phyloP scores from a whole-genome alignment of 2,329 filamentous ascomycete species.

The Diplodia sapinea region DNA sequence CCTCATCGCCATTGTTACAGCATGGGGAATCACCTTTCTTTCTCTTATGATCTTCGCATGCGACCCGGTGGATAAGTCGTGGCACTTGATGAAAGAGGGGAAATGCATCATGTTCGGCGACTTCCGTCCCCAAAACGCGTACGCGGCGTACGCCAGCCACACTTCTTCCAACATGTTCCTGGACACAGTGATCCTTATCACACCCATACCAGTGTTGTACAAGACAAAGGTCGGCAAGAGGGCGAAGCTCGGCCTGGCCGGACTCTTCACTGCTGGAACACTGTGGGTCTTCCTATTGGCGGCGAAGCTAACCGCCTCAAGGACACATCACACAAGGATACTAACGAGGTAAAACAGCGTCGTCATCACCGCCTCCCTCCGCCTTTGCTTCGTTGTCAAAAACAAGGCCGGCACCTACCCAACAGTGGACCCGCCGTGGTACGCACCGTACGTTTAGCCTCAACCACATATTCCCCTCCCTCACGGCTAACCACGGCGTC shows the following conservation, averaged over 20 bases:
- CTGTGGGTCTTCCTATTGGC: constrained; percentile 6
- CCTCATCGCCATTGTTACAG: constrained; percentile 37
- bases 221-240: constrained; percentile 42
- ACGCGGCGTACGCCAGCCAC: constrained; percentile 41
- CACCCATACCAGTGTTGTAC: constrained; percentile 44
- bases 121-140: constrained; percentile 41
- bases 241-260: constrained; percentile 40
- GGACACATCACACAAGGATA: neutral
- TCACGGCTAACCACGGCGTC: neutral
- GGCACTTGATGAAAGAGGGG: constrained; percentile 38
- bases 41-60: constrained; percentile 43
- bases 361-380: constrained; percentile 25
- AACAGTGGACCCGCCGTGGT: constrained; percentile 29
- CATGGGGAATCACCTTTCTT: constrained; percentile 44
- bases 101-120: constrained; percentile 47
- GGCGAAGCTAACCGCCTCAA: neutral
- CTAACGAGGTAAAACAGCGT: neutral
- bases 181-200: constrained; percentile 41
- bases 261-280: constrained; percentile 33
- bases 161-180: constrained; percentile 43
- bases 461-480: neutral
- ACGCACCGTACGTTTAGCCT: constrained; percentile 15
- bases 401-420: constrained; percentile 25
- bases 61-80: constrained; percentile 42
- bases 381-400: constrained; percentile 29